A percentile compares a stretch with the other conserved stretches of the same genome.
These are phyloP conservation scores for Podaxis rugospora DNA, from an alignment of 768 basidiomycete genomes.

Conservation along the genomic window DNA sequence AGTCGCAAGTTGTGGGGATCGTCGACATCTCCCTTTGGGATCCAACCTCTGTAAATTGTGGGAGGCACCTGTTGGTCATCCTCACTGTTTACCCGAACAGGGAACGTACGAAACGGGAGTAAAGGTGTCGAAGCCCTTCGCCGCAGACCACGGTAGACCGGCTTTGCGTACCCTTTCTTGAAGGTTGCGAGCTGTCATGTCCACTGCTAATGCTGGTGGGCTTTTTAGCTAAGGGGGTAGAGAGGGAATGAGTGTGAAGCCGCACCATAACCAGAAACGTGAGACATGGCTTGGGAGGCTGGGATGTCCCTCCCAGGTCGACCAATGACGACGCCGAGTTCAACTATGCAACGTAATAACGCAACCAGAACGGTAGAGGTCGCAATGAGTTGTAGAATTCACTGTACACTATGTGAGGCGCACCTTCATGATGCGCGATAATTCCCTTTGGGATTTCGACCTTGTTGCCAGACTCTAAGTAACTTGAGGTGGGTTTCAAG, in stretches of 20 bases:
- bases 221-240: slow-evolving; percentile 7
- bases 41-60: slow-evolving; percentile 53
- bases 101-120: slow-evolving; percentile 75
- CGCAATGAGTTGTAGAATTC: not conserved
- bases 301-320: slow-evolving; percentile 81
- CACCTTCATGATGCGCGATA: slow-evolving; percentile 89
- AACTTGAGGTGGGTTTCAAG: slow-evolving; percentile 93
- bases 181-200: slow-evolving; percentile 95
- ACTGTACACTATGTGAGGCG: not conserved
- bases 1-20: slow-evolving; percentile 78
- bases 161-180: slow-evolving; percentile 91
- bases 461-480: slow-evolving; percentile 68
- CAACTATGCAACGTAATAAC: slow-evolving; percentile 46
- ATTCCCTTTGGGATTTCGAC: slow-evolving; percentile 87
- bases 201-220: slow-evolving; percentile 78
- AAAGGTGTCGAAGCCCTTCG: slow-evolving; percentile 97
- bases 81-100: not conserved
- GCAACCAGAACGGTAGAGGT: not conserved
- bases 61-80: not conserved
- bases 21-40: slow-evolving; percentile 63
- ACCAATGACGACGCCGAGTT: slow-evolving; percentile 96
- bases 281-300: slow-evolving; percentile 60
- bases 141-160: slow-evolving; percentile 96
- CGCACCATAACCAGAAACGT: slow-evolving; percentile 92
- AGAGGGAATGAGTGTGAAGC: slow-evolving; percentile 9